Conservation (phyloP, 2,329 filamentous ascomycete species). For the Acarospora socialis region DNA sequence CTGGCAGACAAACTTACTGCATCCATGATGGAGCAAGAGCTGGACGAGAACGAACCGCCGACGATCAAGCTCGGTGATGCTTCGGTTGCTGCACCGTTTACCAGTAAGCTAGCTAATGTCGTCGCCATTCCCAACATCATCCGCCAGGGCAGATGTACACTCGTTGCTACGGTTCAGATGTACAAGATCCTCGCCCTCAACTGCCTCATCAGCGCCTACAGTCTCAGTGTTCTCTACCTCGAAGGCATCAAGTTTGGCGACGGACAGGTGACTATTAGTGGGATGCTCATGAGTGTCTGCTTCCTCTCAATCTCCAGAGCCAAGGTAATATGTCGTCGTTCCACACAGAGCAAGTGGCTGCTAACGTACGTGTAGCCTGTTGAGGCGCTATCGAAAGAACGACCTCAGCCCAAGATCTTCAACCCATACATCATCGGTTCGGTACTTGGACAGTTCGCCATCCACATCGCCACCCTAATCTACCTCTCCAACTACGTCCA, state of each 20-base stretch:
- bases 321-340: constrained; percentile 38
- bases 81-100: constrained; percentile 93
- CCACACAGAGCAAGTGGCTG: neutral
- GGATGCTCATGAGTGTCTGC: constrained; percentile 99
- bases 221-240: constrained; percentile 85
- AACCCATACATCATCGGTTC: constrained; percentile 98
- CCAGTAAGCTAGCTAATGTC: constrained; percentile 92
- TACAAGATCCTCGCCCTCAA: constrained; percentile 98
- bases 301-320: constrained; percentile 98
- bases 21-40: constrained; percentile 77
- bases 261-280: constrained; percentile 94
- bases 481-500: constrained; percentile 89
- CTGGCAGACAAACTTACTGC: constrained; percentile 77
- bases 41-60: constrained; percentile 81
- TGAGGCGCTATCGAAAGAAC: constrained; percentile 88
- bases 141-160: constrained; percentile 88
- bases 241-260: constrained; percentile 99
- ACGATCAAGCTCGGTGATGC: constrained; percentile 95
- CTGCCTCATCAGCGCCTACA: constrained; percentile 96
- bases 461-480: constrained; percentile 86
- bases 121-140: constrained; percentile 97
- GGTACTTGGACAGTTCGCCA: constrained; percentile 89
- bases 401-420: constrained; percentile 96
- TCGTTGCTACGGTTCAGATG: constrained; percentile 98
- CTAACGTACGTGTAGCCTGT: constrained; percentile 45